Evolutionary conservation across 148 eudicot genomes (phyloP).

Genomic region (Cornus kousa): DNA sequence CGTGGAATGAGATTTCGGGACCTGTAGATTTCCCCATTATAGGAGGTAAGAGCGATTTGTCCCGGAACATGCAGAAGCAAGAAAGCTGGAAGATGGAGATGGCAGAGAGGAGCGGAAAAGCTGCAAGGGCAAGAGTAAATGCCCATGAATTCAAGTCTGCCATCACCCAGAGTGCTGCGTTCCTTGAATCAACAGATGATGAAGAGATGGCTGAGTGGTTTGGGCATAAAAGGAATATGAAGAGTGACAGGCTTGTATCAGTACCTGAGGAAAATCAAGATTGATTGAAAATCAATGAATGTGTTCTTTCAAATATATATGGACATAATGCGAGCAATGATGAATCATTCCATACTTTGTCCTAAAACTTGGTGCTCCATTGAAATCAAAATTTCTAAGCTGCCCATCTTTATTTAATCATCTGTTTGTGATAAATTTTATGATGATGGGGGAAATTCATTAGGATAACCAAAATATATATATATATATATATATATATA

Average conservation of each 20-base stretch:
- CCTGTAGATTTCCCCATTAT: slow-evolving; percentile 31
- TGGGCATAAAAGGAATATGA: slow-evolving; percentile 5
- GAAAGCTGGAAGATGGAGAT: slow-evolving; percentile 35
- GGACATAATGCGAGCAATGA: background rate
- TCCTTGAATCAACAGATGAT: slow-evolving; percentile 20
- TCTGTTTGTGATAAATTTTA: too few relatives aligned
- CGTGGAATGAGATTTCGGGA: slow-evolving; percentile 6
- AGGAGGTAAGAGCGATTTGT: slow-evolving; percentile 41
- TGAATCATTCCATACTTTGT: too few relatives aligned
- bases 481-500: too few relatives aligned
- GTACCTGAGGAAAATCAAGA: background rate
- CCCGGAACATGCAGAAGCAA: slow-evolving; percentile 18
- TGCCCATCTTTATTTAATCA: too few relatives aligned
- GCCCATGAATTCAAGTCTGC: slow-evolving; percentile 16
- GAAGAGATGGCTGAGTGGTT: slow-evolving; percentile 50
- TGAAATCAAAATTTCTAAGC: too few relatives aligned
- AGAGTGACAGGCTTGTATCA: background rate
- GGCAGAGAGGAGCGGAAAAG: slow-evolving; percentile 15
- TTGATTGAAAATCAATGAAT: background rate
- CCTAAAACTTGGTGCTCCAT: too few relatives aligned
- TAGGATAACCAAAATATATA: too few relatives aligned
- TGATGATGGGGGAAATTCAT: too few relatives aligned
- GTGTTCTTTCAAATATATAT: too few relatives aligned
- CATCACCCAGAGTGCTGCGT: background rate
- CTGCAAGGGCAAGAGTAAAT: slow-evolving; percentile 12